These are phyloP conservation scores for Fusarium siculi DNA, from an alignment of 2,329 filamentous ascomycete genomes.

Conservation along the genomic window DNA sequence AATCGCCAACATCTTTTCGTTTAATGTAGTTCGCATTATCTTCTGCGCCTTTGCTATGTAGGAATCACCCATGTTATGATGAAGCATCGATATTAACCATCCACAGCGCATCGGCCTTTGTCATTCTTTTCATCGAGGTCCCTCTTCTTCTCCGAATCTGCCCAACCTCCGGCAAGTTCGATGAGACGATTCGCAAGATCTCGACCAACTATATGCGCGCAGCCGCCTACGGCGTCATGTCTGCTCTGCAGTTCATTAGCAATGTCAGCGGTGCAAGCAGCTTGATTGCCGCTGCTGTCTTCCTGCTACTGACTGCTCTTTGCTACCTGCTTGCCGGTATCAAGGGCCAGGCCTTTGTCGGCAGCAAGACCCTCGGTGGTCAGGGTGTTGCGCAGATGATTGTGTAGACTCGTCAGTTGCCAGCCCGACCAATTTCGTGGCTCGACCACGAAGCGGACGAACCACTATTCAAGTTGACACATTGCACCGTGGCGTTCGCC, in stretches of 20 bases:
- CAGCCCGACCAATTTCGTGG: background rate
- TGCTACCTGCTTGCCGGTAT: slow-evolving; percentile 85
- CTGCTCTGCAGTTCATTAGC: slow-evolving; percentile 85
- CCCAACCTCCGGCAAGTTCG: slow-evolving; percentile 91
- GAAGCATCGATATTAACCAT: slow-evolving; percentile 4
- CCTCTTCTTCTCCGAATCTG: slow-evolving; percentile 97
- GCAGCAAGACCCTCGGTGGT: slow-evolving; percentile 95
- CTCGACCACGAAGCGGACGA: background rate
- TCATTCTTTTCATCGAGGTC: slow-evolving; percentile 89
- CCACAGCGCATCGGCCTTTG: slow-evolving; percentile 72
- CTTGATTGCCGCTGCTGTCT: slow-evolving; percentile 86
- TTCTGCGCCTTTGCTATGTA: slow-evolving; percentile 67
- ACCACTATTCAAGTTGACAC: background rate
- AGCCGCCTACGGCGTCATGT: slow-evolving; percentile 84
- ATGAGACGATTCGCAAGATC: slow-evolving; percentile 88
- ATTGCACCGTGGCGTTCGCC: background rate
- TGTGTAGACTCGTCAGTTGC: slow-evolving; percentile 65
- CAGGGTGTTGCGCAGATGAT: slow-evolving; percentile 98
- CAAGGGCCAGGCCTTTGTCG: slow-evolving; percentile 87
- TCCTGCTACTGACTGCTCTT: slow-evolving; percentile 78
- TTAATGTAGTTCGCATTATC: slow-evolving; percentile 59
- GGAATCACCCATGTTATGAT: slow-evolving; percentile 42
- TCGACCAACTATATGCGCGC: slow-evolving; percentile 98
- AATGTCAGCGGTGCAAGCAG: slow-evolving; percentile 72
- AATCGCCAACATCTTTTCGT: slow-evolving; percentile 73